Base-by-base conservation (phyloP, 805 yeast species). In the Ogataea neopini region DNA sequence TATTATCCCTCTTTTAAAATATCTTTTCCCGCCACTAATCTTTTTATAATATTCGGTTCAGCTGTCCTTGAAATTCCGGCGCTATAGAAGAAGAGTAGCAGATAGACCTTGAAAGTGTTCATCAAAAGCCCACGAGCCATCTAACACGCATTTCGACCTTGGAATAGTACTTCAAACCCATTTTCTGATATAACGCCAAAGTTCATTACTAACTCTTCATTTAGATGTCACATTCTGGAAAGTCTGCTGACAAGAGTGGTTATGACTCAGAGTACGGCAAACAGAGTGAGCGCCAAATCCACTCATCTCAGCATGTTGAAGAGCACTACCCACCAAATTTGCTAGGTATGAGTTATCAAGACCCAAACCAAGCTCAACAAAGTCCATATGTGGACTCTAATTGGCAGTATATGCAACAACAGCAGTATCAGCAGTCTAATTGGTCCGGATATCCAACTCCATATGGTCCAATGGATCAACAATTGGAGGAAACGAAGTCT, bases 301-400 rank as follows among this genome's bases (percentile, higher is more conserved):
- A 39, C 5, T 26, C 42, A 10, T 23, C 33, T 8, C 51, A 49
- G 26, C 25, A 36, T 8, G 34, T 30, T 6, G 47, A 34, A 6
- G 43, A 38, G n/a, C 49, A 52, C 37, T 47, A 47, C 23, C 56
- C 56, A n/a, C 56, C 40, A 18, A 45, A 49, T 40, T 25, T 49
- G 19, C 39, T 52, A 10, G 53, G 53, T 3, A 43, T 33, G 37
- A 40, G 33, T 15, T 40, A 26, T 15, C 51, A 41, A 25, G 40
- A 34, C 19, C 47, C 28, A 39, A 39, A 17, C 9, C 47, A 37
- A 26, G 30, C 32, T 19, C 42, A 37, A 14, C 50, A 45, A 33
- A 40, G 48, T 10, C 47, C 48, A 3, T 48, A 49, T 17, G 18
- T 41, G 32, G 53, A 52, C 26, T 45, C 50, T n/a, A 52, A 49